Base-by-base conservation (phyloP, 2,329 filamentous ascomycete species). In the Monosporascus sp. region DNA sequence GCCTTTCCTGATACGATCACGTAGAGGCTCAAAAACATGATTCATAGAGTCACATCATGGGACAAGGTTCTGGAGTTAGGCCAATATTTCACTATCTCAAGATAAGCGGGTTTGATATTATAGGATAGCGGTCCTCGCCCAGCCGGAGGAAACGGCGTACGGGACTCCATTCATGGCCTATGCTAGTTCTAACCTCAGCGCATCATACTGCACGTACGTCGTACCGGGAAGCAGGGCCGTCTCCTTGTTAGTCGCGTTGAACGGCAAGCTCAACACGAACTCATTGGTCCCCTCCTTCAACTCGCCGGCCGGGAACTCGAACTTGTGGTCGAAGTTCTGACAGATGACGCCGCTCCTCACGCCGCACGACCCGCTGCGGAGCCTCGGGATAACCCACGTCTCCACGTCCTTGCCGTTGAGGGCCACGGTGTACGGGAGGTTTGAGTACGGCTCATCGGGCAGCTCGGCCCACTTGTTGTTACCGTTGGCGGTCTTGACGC, bases 161-260 rank as follows among this genome's bases (percentile, higher is more conserved):
- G 3, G 31, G 31, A 34, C 31, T 3, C 41, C 20, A 11, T 16
- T 44, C 36, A 47, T 43, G 11, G 31, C 36, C 45, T 52, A 60
- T 14, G 46, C 48, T 45, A 86, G 64, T 61, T 86, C 83, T 51
- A 86, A 62, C 50, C 82, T 72, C 62, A 86, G 61, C 4, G 83
- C 82, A 70, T 86, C 83, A 56, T 86, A 86, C 70, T 86, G 82
- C 16, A 86, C 76, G 66, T 86, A 86, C 0, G 82, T 71, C 3
- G 74, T 76, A 43, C 69, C 68, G 0, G 81, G 75, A 48, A 85
- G 59, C 19, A 84, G 45, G 0, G 83, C 83, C 38, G 76, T 76
- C 67, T 85, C 80, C 14, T 77, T 76, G 59, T 83, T 74, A 7
- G 79, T 84, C 1, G 75, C 82, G 47, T 83, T 81, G 37, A 72